Base-by-base conservation (phyloP, 495 filamentous ascomycete species). In the Penicillium crystallinum region DNA sequence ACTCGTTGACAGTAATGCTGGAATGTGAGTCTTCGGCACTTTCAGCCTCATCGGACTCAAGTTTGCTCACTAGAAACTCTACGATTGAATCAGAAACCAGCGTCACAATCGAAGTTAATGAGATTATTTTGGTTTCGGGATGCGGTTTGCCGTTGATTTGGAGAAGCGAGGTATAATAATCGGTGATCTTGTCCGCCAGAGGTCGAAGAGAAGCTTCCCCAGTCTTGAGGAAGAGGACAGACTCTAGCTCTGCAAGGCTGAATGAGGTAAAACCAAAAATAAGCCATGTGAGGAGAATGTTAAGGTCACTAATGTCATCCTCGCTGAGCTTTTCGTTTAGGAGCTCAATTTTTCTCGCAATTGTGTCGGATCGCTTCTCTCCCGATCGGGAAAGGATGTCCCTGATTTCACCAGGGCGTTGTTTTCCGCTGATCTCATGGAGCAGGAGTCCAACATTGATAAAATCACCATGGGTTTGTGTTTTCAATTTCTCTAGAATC, bases 281-380 rank as follows among this genome's bases (percentile, higher is more conserved):
- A 0, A 49, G 43, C 58, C 58, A 61, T 4, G 51, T 52, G 11
- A 61, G 47, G 11, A 61, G 18, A n/a, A 36, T 33, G 3, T 61
- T 61, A 7, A 61, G 35, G 22, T 61, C 58, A 7, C 54, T 52
- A 22, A 61, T 61, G 31, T 61, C 58, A 0, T 61, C 54, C 11
- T 57, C 58, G 19, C 38, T 57, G 1, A 61, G 51, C 6, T 51
- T 61, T 10, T 61, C 54, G 19, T 57, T 61, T 1, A 61, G 35
- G 3, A 17, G 27, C 6, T 61, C 47, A 1, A 61, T 57, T 39
- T 55, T 55, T 17, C 58, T 23, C 18, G 18, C 43, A 33, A 61
- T 61, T 1, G 54, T 61, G 48, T 55, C 51, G 1, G 54, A 57
- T 25, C 58, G 51, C 6, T 52, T 54, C 3, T 30, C 58, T 27